These are phyloP conservation scores for Macrophomina tecta DNA, from an alignment of 2,329 filamentous ascomycete genomes.

Conservation along the genomic window DNA sequence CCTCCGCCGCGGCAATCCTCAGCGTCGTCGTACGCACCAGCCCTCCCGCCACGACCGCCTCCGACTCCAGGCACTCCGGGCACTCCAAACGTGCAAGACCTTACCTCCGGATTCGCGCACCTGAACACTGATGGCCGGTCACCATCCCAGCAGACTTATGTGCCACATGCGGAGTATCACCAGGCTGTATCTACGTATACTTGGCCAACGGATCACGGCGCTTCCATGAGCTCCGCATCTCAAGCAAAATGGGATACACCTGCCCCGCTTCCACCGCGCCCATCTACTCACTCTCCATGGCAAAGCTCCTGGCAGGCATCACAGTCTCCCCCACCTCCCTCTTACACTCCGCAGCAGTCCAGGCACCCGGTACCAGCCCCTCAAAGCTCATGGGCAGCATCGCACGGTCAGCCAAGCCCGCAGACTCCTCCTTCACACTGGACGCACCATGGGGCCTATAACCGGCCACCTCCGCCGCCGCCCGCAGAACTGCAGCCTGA, in stretches of 20 bases:
- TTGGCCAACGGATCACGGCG: background rate
- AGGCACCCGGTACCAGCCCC: background rate
- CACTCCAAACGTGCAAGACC: background rate
- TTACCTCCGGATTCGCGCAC: background rate
- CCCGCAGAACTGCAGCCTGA: background rate
- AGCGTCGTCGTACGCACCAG: background rate
- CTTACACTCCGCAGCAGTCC: background rate
- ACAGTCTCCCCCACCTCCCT: background rate
- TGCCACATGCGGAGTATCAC: constrained; percentile 10
- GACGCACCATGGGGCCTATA: background rate
- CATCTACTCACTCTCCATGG: background rate
- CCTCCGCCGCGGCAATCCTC: background rate
- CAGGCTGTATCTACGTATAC: background rate
- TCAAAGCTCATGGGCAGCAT: background rate
- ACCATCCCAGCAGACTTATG: background rate
- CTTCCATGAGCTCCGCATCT: background rate
- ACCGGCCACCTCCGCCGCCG: background rate
- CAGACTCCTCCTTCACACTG: background rate
- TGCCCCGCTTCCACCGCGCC: constrained; percentile 6
- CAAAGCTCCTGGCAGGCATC: constrained; percentile 1
- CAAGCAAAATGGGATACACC: background rate
- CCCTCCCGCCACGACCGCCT: constrained; percentile 1
- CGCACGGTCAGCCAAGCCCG: background rate
- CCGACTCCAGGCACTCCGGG: background rate
- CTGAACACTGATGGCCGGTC: background rate